phyloP scores from a whole-genome alignment of 1,284 basidiomycete species.

The Cutaneotrichosporon curvatum region DNA sequence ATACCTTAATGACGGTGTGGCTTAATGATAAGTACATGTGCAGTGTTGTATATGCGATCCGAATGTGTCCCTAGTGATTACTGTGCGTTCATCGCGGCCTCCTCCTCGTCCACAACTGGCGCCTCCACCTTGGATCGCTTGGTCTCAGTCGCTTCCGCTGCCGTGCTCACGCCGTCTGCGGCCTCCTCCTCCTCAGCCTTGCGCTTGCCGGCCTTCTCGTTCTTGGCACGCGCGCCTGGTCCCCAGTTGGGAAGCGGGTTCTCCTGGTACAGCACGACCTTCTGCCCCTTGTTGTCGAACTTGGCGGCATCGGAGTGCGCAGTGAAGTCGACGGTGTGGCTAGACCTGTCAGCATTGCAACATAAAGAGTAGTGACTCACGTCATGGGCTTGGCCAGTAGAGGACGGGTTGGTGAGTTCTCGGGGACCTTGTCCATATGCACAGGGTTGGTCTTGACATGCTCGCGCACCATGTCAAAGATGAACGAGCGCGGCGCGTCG shows the following conservation, averaged over 20 bases:
- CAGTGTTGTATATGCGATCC: neutral
- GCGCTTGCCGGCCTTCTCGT: constrained; percentile 15
- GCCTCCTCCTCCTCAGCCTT: constrained; percentile 8
- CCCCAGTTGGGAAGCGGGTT: constrained; percentile 93
- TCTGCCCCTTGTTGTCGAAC: constrained; percentile 46
- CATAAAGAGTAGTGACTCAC: constrained; percentile 47
- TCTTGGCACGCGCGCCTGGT: constrained; percentile 49
- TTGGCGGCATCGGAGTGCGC: constrained; percentile 61
- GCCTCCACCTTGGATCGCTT: neutral
- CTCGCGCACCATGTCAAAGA: constrained; percentile 76
- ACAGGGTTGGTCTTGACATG: constrained; percentile 74
- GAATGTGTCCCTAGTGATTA: neutral
- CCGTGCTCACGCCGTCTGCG: neutral
- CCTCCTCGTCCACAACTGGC: constrained; percentile 10
- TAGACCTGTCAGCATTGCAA: constrained; percentile 31
- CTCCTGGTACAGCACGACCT: constrained; percentile 80
- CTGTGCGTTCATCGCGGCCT: constrained; percentile 17
- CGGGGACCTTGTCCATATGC: constrained; percentile 67
- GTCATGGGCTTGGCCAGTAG: constrained; percentile 60
- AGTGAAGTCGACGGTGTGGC: constrained; percentile 63
- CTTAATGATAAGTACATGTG: constrained; percentile 3
- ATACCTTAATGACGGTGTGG: neutral
- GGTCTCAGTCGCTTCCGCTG: neutral
- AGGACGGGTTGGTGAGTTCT: constrained; percentile 59
- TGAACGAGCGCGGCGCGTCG: constrained; percentile 60